Evolutionary conservation across 495 filamentous ascomycete species (phyloP), one percentile per base, ranked within the genome.

Genomic region (Annulohypoxylon bovei): DNA sequence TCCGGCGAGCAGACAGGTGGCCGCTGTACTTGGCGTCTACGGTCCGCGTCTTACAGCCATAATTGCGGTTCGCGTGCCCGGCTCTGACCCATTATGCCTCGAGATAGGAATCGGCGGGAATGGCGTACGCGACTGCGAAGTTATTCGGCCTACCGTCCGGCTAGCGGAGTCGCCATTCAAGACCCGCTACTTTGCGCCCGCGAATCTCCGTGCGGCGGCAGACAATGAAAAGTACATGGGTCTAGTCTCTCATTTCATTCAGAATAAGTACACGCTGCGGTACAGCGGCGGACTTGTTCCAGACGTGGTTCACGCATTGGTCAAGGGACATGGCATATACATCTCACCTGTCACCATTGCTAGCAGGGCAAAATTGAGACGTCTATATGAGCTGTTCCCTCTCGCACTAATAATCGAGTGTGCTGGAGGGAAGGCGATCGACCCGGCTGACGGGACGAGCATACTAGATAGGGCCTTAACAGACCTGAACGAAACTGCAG

Each of bases 251-350:
- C 61, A 76, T 7, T 86, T 77, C 55, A 78, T 86, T 25, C 20
- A 50, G 23, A 63, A 81, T 27, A 76, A 76, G 49, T 86, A 85
- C 63, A 86, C 84, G 6, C 70, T 87, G 42, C 77, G 85, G 3
- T 87, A 86, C 59, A 78, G 80, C 58, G 84, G 84, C 3, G 85
- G 85, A 0, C 64, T 87, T 47, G 85, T 87, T 4, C 85, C 85
- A 2, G 85, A 87, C 67, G 71, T 87, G 0, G 83, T 82, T 42
- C 84, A 86, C 23, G 77, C 81, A 46, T 67, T 87, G 6, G 80
- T 84, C 16, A 85, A 86, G 70, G 84, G 85, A 0, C 81, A 86
- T 27, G 85, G 84, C 3, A 68, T 86, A 6, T 87, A 86, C 62
- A 30, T 86, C 27, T 85, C 80, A 3, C 85, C 85, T 0, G 82